A percentile compares a stretch with the other conserved stretches of the same genome.
Conservation (phyloP, 345 rosid species). For the Carallia pectinifolia region DNA sequence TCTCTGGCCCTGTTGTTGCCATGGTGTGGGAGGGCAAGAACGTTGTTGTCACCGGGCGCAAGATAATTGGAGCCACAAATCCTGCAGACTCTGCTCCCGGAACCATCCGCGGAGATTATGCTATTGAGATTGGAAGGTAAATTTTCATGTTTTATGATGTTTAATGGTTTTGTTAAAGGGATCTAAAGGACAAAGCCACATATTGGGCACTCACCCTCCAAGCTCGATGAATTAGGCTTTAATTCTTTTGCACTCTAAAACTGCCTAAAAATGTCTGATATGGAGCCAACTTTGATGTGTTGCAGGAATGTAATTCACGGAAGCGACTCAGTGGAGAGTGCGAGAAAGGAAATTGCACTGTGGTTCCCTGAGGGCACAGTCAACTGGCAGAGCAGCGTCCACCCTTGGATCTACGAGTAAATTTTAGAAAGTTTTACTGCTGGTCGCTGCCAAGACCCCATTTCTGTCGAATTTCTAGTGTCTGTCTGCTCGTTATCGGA, state of each 20-base stretch:
- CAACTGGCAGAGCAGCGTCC: conserved; percentile 77
- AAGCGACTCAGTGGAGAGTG: conserved; percentile 82
- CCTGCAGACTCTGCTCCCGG: conserved; percentile 89
- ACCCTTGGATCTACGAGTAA: conserved; percentile 86
- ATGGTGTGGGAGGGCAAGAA: conserved; percentile 97
- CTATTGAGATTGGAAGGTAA: conserved; percentile 85
- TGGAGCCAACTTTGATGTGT: background rate
- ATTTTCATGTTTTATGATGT: background rate
- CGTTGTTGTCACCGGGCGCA: conserved; percentile 72
- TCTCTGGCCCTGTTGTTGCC: conserved; percentile 94
- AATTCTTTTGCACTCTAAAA: background rate
- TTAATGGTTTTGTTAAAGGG: background rate
- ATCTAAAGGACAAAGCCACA: background rate
- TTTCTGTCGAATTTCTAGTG: background rate
- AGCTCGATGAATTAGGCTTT: too few relatives aligned
- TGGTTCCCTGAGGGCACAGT: conserved; percentile 89
- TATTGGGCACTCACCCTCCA: background rate
- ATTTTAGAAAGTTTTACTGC: background rate
- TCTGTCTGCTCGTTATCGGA: background rate
- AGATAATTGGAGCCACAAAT: conserved; percentile 93
- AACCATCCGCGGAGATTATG: conserved; percentile 92
- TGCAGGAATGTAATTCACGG: conserved; percentile 91
- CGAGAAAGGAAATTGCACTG: conserved; percentile 74
- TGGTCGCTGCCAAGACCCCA: background rate
- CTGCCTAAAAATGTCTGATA: background rate